These are phyloP conservation scores for Nitzschia putrida DNA, from an alignment of 108 stramenopile genomes.

Conservation along the genomic window DNA sequence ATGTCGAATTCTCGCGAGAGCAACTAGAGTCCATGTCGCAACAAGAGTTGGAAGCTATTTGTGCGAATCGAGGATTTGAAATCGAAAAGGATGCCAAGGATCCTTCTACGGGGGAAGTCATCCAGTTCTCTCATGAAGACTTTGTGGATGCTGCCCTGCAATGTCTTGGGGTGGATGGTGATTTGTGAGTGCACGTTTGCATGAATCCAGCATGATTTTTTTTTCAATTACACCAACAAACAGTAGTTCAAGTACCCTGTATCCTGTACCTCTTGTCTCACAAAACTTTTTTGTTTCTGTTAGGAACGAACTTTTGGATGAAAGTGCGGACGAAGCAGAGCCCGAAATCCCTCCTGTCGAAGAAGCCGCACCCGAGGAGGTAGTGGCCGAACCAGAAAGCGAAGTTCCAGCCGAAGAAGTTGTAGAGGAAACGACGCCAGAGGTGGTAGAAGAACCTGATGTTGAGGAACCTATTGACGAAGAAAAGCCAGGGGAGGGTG, in stretches of 20 bases:
- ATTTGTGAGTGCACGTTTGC: constrained; percentile 55
- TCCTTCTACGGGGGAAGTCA: constrained; percentile 37
- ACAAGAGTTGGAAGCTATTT: constrained; percentile 71
- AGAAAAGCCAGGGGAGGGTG: not conserved
- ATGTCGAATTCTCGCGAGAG: constrained; percentile 22
- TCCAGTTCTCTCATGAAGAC: constrained; percentile 62
- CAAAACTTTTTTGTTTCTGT: not conserved
- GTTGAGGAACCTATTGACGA: not conserved
- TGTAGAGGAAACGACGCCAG: constrained; percentile 38
- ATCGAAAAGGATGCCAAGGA: constrained; percentile 48
- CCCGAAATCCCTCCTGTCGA: not conserved
- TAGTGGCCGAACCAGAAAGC: constrained; percentile 63
- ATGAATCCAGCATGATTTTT: not conserved
- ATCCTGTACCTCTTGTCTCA: too few species aligned
- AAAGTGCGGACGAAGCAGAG: constrained; percentile 68
- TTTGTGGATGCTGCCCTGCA: constrained; percentile 81
- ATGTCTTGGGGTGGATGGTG: constrained; percentile 76
- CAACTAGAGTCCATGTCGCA: constrained; percentile 66
- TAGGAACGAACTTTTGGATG: constrained; percentile 67
- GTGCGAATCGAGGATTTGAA: constrained; percentile 78
- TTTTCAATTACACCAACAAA: too few species aligned
- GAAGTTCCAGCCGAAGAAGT: constrained; percentile 33
- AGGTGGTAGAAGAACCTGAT: constrained; percentile 18
- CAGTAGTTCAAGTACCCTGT: too few species aligned
- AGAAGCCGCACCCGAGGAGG: constrained; percentile 69